Percentiles rank a stretch among this genome's conserved stretches.
Evolutionary conservation across 108 stramenopile species (phyloP).

Genomic region (Nitzschia sp.): DNA sequence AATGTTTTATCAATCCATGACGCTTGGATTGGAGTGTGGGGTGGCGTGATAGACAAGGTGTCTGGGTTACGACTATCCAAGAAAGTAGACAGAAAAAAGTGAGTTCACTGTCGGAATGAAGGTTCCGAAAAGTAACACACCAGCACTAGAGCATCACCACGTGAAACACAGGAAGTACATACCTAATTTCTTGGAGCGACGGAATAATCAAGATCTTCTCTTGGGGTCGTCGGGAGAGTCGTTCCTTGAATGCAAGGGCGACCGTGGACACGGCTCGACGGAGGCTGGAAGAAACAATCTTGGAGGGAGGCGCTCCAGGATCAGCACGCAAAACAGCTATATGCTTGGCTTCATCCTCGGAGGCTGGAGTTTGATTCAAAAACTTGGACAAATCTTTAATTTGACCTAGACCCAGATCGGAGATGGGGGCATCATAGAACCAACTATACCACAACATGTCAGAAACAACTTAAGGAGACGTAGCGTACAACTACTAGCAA

Average conservation of each 20-base stretch:
- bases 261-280: conserved; percentile 86
- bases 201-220: conserved; percentile 77
- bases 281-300: conserved; percentile 73
- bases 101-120: background rate
- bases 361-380: conserved; percentile 41
- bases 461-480: too few species aligned
- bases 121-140: background rate
- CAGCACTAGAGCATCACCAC: background rate
- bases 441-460: conserved; percentile 44
- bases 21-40: conserved; percentile 58
- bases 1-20: conserved; percentile 79
- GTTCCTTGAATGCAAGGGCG: conserved; percentile 69
- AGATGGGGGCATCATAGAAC: conserved; percentile 85
- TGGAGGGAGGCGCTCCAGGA: conserved; percentile 53
- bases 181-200: conserved; percentile 83
- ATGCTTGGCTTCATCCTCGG: conserved; percentile 30
- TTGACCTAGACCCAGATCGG: conserved; percentile 64
- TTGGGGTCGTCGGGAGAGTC: conserved; percentile 52
- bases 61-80: conserved; percentile 75
- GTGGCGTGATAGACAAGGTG: conserved; percentile 82
- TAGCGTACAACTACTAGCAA: too few species aligned
- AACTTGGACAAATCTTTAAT: conserved; percentile 66
- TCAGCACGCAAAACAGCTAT: conserved; percentile 43
- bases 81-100: background rate
- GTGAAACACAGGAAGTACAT: background rate